Percentiles rank a stretch among this genome's conserved stretches.
phyloP scores from a whole-genome alignment of 1,284 basidiomycete species.

The Fomitiporia mediterranea region DNA sequence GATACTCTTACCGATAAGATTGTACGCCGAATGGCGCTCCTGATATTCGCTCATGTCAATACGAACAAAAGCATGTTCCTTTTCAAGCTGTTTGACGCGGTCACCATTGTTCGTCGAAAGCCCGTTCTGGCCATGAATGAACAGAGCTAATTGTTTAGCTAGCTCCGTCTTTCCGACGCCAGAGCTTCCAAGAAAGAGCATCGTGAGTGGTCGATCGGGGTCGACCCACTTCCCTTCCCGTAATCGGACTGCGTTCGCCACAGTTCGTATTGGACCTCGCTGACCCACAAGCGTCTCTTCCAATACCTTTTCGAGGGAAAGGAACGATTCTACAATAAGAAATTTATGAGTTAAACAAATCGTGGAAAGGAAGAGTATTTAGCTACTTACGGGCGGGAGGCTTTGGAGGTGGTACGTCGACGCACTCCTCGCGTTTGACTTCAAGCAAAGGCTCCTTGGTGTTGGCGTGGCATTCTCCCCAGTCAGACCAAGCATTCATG shows the following conservation, averaged over 20 bases:
- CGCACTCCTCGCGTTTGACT: background rate
- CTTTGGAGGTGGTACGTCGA: background rate
- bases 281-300: slow-evolving; percentile 14
- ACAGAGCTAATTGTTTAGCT: slow-evolving; percentile 14
- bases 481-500: no score
- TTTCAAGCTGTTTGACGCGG: slow-evolving; percentile 7
- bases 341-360: background rate
- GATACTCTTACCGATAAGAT: slow-evolving; percentile 10
- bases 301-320: background rate
- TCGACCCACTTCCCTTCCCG: slow-evolving; percentile 16
- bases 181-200: slow-evolving; percentile 19
- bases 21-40: slow-evolving; percentile 9
- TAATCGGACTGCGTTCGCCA: slow-evolving; percentile 13
- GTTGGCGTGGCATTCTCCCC: no score
- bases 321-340: background rate
- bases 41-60: slow-evolving; percentile 19
- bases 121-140: slow-evolving; percentile 7
- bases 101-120: background rate
- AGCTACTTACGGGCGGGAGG: background rate
- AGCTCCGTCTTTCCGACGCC: slow-evolving; percentile 19
- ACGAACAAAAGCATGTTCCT: slow-evolving; percentile 6
- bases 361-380: no score
- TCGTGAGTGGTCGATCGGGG: slow-evolving; percentile 16
- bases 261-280: slow-evolving; percentile 11
- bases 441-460: no score